Evolutionary conservation across 805 yeast genomes (phyloP).

Genomic region (Monosporozyma yasuniensis): DNA sequence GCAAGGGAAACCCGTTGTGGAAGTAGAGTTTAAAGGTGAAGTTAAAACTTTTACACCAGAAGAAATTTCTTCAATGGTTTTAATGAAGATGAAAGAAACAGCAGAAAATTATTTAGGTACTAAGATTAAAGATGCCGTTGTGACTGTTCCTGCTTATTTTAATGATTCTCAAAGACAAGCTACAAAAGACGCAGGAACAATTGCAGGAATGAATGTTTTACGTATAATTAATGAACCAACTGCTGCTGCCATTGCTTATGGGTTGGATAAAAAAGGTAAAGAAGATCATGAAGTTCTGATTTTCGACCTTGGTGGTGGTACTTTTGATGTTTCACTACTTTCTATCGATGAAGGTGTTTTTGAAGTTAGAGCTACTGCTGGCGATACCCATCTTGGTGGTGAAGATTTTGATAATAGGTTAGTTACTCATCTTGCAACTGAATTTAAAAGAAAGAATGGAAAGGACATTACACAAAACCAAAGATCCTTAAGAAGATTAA

Average conservation of each 20-base stretch:
- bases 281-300: constrained; percentile 82
- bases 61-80: constrained; percentile 90
- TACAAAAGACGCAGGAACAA: constrained; percentile 93
- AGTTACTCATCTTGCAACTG: constrained; percentile 81
- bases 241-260: constrained; percentile 96
- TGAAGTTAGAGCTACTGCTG: constrained; percentile 83
- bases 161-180: constrained; percentile 98
- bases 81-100: constrained; percentile 81
- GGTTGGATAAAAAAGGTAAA: constrained; percentile 68
- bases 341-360: constrained; percentile 93
- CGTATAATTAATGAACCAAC: constrained; percentile 96
- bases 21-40: constrained; percentile 78
- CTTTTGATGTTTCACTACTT: constrained; percentile 89
- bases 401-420: constrained; percentile 95
- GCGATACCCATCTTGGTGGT: constrained; percentile 84
- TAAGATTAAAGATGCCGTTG: constrained; percentile 79
- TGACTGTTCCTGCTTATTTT: constrained; percentile 95
- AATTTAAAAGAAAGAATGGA: constrained; percentile 93
- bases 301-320: constrained; percentile 97
- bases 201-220: constrained; percentile 90
- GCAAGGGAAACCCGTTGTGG: constrained; percentile 70
- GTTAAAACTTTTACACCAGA: constrained; percentile 84
- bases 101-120: constrained; percentile 84
- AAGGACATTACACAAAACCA: constrained; percentile 84
- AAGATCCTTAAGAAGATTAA: constrained; percentile 92